Evolutionary conservation across 1,284 basidiomycete species (phyloP).

Genomic region (Puccinia sorghi): DNA sequence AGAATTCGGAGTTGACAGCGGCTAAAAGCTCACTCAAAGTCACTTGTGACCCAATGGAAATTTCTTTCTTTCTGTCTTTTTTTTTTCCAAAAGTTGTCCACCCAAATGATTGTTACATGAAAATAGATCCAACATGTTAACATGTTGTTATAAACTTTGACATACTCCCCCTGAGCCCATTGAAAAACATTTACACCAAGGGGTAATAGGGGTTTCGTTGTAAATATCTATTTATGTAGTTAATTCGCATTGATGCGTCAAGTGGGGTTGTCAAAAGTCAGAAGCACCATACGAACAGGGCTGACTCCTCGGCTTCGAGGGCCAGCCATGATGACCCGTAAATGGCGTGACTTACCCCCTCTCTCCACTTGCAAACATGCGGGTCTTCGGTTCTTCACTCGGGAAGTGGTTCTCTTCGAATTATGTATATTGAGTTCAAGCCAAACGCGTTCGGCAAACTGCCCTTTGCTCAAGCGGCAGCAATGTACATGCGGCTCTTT

Average conservation of each 20-base stretch:
- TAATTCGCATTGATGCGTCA: neutral
- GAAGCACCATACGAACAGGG: conserved; percentile 2
- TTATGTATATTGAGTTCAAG: neutral
- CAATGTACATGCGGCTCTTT: no score
- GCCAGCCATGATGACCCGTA: conserved; percentile 9
- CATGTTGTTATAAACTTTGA: neutral
- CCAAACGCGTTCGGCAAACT: neutral
- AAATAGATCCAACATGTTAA: no score
- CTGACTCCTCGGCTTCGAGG: neutral
- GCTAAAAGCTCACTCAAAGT: no score
- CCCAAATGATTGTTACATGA: no score
- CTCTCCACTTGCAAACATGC: neutral
- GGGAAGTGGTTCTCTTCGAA: no score
- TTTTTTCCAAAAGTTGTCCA: no score
- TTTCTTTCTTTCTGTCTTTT: no score
- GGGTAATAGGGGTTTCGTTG: conserved; percentile 11
- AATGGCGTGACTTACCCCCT: conserved; percentile 12
- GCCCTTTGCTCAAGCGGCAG: no score
- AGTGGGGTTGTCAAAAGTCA: conserved; percentile 17
- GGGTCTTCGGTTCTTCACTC: no score
- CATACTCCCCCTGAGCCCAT: conserved; percentile 4
- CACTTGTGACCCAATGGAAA: no score
- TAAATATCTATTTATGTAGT: conserved; percentile 4
- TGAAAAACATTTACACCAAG: conserved; percentile 5
- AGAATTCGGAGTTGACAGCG: no score